Conservation (phyloP, 1,284 basidiomycete species). For the Grifola frondosa region DNA sequence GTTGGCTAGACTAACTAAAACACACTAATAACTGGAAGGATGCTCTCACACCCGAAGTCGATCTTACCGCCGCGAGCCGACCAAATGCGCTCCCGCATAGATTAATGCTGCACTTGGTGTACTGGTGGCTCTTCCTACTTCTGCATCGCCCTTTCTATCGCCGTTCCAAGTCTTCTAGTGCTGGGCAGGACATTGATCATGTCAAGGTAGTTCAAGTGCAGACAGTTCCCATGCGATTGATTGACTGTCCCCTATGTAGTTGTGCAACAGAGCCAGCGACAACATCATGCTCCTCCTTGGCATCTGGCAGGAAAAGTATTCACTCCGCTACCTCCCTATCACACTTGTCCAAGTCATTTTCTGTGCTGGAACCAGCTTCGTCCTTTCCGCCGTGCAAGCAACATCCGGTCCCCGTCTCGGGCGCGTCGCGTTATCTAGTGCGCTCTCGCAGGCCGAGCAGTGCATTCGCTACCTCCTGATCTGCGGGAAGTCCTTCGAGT, state of each 20-base stretch:
- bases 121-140: conserved; percentile 65
- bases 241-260: conserved; percentile 32
- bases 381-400: conserved; percentile 58
- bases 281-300: conserved; percentile 60
- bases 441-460: conserved; percentile 43
- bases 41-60: conserved; percentile 50
- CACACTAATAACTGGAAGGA: conserved; percentile 66
- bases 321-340: conserved; percentile 60
- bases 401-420: conserved; percentile 39
- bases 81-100: conserved; percentile 56
- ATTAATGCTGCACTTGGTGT: conserved; percentile 61
- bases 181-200: conserved; percentile 48
- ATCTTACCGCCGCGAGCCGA: conserved; percentile 49
- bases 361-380: conserved; percentile 62
- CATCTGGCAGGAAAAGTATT: conserved; percentile 57
- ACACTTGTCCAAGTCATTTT: conserved; percentile 66
- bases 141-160: conserved; percentile 68
- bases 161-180: conserved; percentile 40
- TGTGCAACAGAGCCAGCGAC: conserved; percentile 64
- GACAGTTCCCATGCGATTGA: background rate
- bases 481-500: conserved; percentile 51
- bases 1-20: conserved; percentile 2
- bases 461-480: conserved; percentile 50
- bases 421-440: conserved; percentile 30
- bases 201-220: conserved; percentile 39